Evolutionary conservation across 257 asterid genomes (phyloP), one percentile per base, ranked within the genome.

Genomic region (Ophiorrhiza pumila): DNA sequence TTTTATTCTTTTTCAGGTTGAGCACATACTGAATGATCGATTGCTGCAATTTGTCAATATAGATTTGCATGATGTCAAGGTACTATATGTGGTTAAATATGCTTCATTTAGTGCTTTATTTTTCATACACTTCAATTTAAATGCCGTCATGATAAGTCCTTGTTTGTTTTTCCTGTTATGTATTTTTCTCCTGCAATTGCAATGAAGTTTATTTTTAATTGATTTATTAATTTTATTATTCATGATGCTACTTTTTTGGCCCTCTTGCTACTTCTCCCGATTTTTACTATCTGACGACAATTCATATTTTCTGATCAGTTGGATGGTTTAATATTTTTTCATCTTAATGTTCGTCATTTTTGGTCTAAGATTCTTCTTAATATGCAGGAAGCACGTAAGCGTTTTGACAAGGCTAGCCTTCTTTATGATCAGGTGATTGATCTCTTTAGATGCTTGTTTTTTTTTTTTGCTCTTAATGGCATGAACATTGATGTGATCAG

Each of bases 61-160:
- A 76, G 99, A 95, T 86, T 83, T 92, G 84, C 97, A 83, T 63
- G 97, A 90, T 69, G 99, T 95, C 81, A 95, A 95, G 99, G 99
- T 95, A 90, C 70, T 73, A 25, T 77, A 68, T 68, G 67, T 74
- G 37, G 46, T 23, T 31, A 18, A 55, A 12, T 69, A n/a, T 50
- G 39, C 18, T 35, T 62, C 52, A 11, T n/a, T 41, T 47, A 31
- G 42, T 56, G 53, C 61, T 42, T 34, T 49, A 22, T 23, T 27
- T 47, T 11, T 46, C 42, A 20, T 35, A 23, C 46, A 7, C 18
- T 45, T 45, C 15, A 11, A 41, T 59, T 66, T 58, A 32, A 29
- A 53, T 53, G 65, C 71, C 15, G 35, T 32, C 17, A 43, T 25
- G 60, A 41, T 39, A 22, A 37, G 22, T 7, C 18, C 15, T 62